phyloP scores from a whole-genome alignment of 805 yeast genomes.

The Candida wancherniae region DNA sequence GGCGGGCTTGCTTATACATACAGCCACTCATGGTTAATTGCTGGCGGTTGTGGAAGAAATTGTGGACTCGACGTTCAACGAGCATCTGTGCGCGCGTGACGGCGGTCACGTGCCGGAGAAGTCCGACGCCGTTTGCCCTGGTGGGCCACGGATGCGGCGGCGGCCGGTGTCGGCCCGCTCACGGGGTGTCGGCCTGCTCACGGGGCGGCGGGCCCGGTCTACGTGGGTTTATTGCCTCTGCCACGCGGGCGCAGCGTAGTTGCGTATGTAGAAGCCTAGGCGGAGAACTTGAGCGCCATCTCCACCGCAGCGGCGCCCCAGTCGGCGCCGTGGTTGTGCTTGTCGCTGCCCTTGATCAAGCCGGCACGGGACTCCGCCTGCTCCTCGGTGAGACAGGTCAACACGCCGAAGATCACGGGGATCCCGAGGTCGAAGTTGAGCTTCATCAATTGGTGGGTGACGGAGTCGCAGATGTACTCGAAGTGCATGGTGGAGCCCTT shows the following conservation, averaged over 20 bases:
- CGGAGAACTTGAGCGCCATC: constrained; percentile 50
- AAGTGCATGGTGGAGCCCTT: constrained; percentile 98
- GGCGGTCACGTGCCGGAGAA: too few relatives aligned
- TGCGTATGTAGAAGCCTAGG: neutral
- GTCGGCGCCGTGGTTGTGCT: constrained; percentile 96
- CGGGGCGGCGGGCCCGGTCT: too few relatives aligned
- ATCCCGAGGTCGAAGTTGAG: constrained; percentile 62
- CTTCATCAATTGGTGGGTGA: constrained; percentile 78
- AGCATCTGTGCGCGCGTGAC: too few relatives aligned
- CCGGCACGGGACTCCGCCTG: constrained; percentile 96
- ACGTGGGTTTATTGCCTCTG: too few relatives aligned
- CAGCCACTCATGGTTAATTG: constrained; percentile 32
- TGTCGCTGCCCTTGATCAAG: constrained; percentile 56
- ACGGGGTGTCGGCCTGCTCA: too few relatives aligned
- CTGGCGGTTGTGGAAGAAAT: constrained; percentile 1
- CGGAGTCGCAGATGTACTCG: constrained; percentile 92
- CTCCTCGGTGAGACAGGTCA: constrained; percentile 89
- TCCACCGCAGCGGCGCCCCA: constrained; percentile 99
- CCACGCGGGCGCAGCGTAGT: too few relatives aligned
- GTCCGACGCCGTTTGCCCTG: too few relatives aligned
- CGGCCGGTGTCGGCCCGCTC: too few relatives aligned
- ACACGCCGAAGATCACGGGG: constrained; percentile 90
- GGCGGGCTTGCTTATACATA: constrained; percentile 24
- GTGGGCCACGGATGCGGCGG: too few relatives aligned
- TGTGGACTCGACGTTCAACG: too few relatives aligned